Percentiles rank a stretch among this genome's conserved stretches.
phyloP scores from a whole-genome alignment of 345 rosid species.

The Eucalyptus decipiens region DNA sequence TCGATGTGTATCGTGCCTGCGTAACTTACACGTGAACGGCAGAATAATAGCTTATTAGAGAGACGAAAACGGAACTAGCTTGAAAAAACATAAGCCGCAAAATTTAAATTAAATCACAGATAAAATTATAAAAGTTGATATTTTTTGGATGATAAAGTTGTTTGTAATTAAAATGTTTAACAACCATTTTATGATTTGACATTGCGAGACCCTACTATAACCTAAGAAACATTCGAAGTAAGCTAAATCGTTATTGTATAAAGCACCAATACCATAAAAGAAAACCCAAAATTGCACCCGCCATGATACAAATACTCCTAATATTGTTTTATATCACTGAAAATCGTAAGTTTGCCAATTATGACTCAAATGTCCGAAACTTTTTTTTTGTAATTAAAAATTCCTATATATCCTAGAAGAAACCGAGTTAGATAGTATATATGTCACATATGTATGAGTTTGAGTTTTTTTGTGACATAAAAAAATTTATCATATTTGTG shows the following conservation, averaged over 20 bases:
- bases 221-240: background rate
- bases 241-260: too few relatives aligned
- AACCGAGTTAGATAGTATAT: rapidly evolving
- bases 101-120: background rate
- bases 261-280: too few relatives aligned
- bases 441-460: rapidly evolving
- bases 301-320: too few relatives aligned
- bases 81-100: background rate
- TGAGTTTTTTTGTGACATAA: rapidly evolving
- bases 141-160: background rate
- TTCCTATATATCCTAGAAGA: too few relatives aligned
- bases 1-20: background rate
- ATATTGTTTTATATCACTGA: too few relatives aligned
- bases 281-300: too few relatives aligned
- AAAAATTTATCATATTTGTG: too few relatives aligned
- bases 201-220: background rate
- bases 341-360: too few relatives aligned
- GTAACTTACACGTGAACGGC: background rate
- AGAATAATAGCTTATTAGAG: background rate
- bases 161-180: background rate
- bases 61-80: background rate
- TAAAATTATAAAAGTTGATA: background rate
- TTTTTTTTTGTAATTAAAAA: too few relatives aligned
- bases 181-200: background rate
- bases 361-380: too few relatives aligned